phyloP scores from a whole-genome alignment of 2,329 filamentous ascomycete genomes.

The Monilinia polystroma region DNA sequence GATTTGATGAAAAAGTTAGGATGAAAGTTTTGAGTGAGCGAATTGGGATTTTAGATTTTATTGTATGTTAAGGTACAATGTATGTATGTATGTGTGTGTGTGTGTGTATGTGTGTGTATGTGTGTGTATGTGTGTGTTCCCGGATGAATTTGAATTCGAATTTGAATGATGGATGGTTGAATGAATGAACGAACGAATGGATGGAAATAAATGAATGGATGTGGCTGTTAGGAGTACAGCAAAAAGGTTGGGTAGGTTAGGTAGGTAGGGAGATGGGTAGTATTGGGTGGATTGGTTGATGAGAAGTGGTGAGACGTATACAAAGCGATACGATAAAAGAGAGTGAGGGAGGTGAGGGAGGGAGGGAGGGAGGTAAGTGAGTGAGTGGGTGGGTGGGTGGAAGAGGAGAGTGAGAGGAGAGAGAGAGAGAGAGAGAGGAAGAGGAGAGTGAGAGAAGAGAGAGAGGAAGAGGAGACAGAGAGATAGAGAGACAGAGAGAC shows the following conservation, averaged over 20 bases:
- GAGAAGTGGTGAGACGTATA: neutral
- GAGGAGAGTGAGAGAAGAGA: neutral
- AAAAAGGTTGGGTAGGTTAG: no score
- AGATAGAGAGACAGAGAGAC: neutral
- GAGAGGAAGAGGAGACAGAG: neutral
- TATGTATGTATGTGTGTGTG: no score
- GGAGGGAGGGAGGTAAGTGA: no score
- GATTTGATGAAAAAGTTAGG: neutral
- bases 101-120: no score
- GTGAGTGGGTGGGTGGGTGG: no score
- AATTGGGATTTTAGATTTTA: neutral
- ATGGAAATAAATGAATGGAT: neutral
- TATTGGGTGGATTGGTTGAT: neutral
- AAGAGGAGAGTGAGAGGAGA: no score
- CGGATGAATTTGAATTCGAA: neutral
- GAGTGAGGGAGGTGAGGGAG: no score
- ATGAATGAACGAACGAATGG: neutral
- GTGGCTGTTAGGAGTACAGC: neutral
- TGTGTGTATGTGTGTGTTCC: neutral
- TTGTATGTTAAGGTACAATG: no score
- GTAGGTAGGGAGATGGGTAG: no score
- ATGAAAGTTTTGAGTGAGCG: conserved; percentile 2
- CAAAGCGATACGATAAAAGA: no score
- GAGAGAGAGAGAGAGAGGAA: no score
- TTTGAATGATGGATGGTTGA: neutral